Evolutionary conservation across 257 asterid genomes (phyloP), one percentile per base, ranked within the genome.

Genomic region (Agastache rugosa): DNA sequence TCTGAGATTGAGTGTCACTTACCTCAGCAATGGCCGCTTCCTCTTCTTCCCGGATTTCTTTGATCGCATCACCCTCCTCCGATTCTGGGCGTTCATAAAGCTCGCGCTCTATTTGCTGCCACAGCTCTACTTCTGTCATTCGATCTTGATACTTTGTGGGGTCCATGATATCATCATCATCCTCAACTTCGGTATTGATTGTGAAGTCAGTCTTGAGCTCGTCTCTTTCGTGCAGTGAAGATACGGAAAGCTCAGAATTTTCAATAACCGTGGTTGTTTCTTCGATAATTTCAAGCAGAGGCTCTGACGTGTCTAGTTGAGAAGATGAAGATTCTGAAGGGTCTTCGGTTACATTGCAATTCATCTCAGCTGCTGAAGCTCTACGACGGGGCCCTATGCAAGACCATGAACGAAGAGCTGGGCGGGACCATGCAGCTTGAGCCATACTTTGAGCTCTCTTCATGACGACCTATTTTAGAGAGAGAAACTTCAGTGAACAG

Each of bases 401-500:
- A 19, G 99, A 87, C 99, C 99, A 92, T 34, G 99, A 85, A 6
- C 81, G 84, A 29, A 90, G 76, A 58, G 83, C 63, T 23, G 99
- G 98, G 15, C 96, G 86, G 11, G 94, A 78, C 91, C 91, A 89
- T 41, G 99, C 99, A 9, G 98, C 96, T 81, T 89, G 98, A 48
- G 98, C 99, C 97, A 94, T 94, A 83, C 87, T 92, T 67, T 92
- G 97, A 50, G 99, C 99, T 85, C 95, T 90, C 88, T 77, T 92
- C 99, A 95, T 89, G 48, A 95, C 99, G 3, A 95, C 96, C 99
- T 92, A 74, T 45, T 53, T 77, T 62, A 22, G 54, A 31, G 17
- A 45, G 39, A 67, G 61, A 59, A 70, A 39, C 42, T 35, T 61
- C 50, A 74, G 35, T n/a, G 48, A 42, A 62, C 17, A 42, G 12